phyloP scores from a whole-genome alignment of 345 rosid species.

The Acer campestre region DNA sequence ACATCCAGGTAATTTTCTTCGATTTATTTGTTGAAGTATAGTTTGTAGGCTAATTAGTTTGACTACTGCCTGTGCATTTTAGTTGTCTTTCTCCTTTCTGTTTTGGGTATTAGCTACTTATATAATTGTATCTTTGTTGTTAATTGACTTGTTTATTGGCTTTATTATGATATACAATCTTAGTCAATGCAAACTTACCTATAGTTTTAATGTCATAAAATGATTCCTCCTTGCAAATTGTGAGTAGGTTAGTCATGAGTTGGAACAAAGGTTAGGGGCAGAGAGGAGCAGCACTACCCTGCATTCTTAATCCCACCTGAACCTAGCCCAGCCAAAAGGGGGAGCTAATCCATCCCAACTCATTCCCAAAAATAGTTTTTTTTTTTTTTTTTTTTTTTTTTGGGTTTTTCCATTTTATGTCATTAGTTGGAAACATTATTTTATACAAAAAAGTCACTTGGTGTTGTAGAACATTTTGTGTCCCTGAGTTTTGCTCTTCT shows the following conservation, averaged over 20 bases:
- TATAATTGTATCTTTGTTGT: not conserved
- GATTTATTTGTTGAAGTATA: not conserved
- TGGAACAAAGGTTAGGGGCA: not conserved
- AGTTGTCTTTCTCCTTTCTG: not conserved
- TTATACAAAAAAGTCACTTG: not conserved
- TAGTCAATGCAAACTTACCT: not conserved
- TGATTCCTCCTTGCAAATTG: not conserved
- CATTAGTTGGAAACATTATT: not conserved
- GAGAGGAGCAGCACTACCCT: not conserved
- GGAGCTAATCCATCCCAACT: not conserved
- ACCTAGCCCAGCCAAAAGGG: not conserved
- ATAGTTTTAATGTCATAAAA: not conserved
- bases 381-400: not conserved
- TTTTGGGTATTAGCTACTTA: not conserved
- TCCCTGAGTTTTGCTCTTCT: no score
- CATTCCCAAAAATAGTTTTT: not conserved
- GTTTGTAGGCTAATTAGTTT: not conserved
- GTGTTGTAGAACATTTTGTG: not conserved
- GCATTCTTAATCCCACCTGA: not conserved
- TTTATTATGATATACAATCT: not conserved
- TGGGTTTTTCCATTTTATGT: not conserved
- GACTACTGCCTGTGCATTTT: not conserved
- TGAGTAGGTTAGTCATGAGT: not conserved
- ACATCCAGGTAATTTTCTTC: slow-evolving; percentile 68
- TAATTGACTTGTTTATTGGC: not conserved